These are phyloP conservation scores for Trypanosoma brucei DNA, from an alignment of 208 protist species.

Conservation along the genomic window DNA sequence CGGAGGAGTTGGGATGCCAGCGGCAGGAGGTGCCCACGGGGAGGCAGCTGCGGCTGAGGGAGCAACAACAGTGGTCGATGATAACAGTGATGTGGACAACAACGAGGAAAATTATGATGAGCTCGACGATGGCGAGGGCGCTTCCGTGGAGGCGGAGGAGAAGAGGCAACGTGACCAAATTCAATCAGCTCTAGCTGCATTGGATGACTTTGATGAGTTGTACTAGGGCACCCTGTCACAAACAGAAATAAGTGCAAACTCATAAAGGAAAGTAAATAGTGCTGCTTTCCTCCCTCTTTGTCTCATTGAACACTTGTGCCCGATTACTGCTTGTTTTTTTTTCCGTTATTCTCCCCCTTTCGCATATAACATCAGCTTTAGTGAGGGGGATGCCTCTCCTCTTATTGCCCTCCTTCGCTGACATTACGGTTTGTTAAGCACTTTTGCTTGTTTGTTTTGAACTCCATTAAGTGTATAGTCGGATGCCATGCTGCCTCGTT, in stretches of 20 bases:
- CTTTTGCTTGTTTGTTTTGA: neutral
- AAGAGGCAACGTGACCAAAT: conserved; percentile 36
- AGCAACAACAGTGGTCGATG: too few relatives aligned
- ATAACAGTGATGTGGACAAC: neutral
- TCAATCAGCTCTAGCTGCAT: conserved; percentile 61
- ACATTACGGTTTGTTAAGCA: neutral
- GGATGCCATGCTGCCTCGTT: conserved; percentile 43
- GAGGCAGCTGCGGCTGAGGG: too few relatives aligned
- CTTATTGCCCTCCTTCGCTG: neutral
- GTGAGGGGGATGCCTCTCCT: neutral
- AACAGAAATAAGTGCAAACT: too few relatives aligned
- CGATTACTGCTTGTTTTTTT: conserved; percentile 9
- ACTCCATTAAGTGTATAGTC: neutral
- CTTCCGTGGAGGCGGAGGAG: conserved; percentile 35
- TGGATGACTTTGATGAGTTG: conserved; percentile 86
- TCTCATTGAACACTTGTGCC: neutral
- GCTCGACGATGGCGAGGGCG: conserved; percentile 6
- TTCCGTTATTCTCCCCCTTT: conserved; percentile 3
- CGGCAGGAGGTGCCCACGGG: too few relatives aligned
- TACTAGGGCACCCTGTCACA: conserved; percentile 22
- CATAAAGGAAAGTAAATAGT: too few relatives aligned
- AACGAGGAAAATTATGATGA: conserved; percentile 27
- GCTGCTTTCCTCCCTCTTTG: too few relatives aligned
- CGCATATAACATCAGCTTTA: neutral
- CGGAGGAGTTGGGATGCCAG: too few relatives aligned